Evolutionary conservation across 2,329 filamentous ascomycete species (phyloP), one percentile per base, ranked within the genome.

Genomic region (Paraconiothyrium brasiliense): DNA sequence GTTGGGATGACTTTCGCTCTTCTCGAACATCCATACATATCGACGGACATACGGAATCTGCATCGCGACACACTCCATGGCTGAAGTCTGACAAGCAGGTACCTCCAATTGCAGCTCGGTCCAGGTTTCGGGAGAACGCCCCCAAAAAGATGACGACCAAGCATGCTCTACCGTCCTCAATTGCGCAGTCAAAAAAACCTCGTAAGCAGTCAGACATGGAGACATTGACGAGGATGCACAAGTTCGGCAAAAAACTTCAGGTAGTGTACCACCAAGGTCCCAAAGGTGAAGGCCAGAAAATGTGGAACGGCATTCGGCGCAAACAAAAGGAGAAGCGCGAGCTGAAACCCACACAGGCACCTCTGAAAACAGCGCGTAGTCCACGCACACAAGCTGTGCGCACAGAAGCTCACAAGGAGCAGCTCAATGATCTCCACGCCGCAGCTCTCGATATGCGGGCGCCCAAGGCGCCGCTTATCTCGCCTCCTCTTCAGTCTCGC

Each of bases 261-360:
- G 20, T 49, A n/a, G 41, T 74, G 24, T 75, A 74, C 46, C 30
- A 61, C 11, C 35, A 52, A 20, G 70, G 72, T 0, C 72, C 71
- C 14, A 41, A 69, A 55, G 71, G 71, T n/a, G 74, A 76, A 64
- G 68, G 68, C 4, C 67, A 74, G 27, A 60, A 69, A 20, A 47
- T 72, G 14, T 71, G 69, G 70, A 61, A 57, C 49, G 62, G 60
- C 13, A 62, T 71, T 8, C 63, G 62, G 51, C 50, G 47, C 37
- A 49, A 51, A 37, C 60, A 64, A 2, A 67, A 65, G 20, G 61
- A 57, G 49, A 64, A 58, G 11, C 35, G 54, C 8, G 49, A 39
- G 54, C 22, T 37, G 34, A 61, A 30, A 51, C 22, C 8, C 30
- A 51, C 7, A 32, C 13, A 47, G 11, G 13, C 30, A n/a, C 16